Base-by-base conservation (phyloP, 2,329 filamentous ascomycete genomes). In the Aureobasidium musti region DNA sequence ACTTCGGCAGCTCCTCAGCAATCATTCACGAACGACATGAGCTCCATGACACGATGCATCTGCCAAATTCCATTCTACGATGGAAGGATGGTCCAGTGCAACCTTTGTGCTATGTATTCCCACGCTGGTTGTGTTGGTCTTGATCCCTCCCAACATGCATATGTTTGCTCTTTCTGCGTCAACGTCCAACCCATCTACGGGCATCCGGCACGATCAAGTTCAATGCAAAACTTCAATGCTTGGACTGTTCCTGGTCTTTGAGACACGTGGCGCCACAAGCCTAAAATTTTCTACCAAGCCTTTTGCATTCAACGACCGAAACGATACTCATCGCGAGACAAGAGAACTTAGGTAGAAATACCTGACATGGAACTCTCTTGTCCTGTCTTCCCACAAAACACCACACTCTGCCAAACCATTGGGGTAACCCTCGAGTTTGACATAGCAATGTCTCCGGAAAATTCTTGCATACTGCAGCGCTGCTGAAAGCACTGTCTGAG, bases 41-140 rank as follows among this genome's bases (percentile, higher is more conserved):
- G 63, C 35, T 50, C 63, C 49, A 67, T 69, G 35, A 86, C 85
- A 11, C 81, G 86, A 43, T 89, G 86, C 73, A 75, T 86, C 30
- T 89, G 86, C 72, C 82, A 83, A 60, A 80, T 82, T 19, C 77
- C 80, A 61, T 81, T 84, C 47, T 84, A 82, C 63, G 81, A 82
- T 64, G 83, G 82, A 26, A 81, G 82, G 70, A 85, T 88, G 82
- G 81, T 88, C 54, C 85, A 87, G 77, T 89, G 86, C 76, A 83
- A 86, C 74, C 84, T 83, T 28, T 89, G 86, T 76, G 83, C 79
- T n/a, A 86, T 87, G 70, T 88, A 84, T 83, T 77, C 86, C 35
- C 86, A 89, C 71, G 82, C 83, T 37, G 79, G 79, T 65, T 89
- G 86, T 70, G 80, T 87, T 26, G 84, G 85, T 1, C 80, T 82